Conservation (phyloP, 2,329 filamentous ascomycete genomes). For the Fusarium pseudoanthophilum region DNA sequence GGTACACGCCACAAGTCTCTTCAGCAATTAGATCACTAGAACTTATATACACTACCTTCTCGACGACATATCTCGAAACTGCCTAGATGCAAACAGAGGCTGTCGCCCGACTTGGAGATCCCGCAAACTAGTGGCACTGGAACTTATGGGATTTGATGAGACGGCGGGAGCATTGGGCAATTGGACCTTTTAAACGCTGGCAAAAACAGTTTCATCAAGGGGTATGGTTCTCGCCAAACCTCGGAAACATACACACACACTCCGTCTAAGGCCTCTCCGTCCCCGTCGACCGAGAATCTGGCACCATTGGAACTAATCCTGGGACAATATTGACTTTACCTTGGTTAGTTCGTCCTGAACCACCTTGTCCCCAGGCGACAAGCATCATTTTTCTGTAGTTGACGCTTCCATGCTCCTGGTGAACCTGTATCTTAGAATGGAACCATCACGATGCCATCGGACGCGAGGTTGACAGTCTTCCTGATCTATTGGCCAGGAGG, state of each 20-base stretch:
- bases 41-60: not conserved
- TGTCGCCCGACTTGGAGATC: too few relatives aligned
- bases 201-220: not conserved
- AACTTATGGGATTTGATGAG: not conserved
- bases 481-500: slow-evolving; percentile 17
- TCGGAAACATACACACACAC: not conserved
- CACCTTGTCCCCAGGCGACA: not conserved
- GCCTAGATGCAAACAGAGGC: not conserved
- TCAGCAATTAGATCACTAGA: not conserved
- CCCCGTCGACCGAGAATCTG: not conserved
- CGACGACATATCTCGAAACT: not conserved
- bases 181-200: not conserved
- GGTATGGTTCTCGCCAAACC: not conserved
- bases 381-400: not conserved
- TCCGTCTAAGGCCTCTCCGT: not conserved
- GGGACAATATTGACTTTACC: not conserved
- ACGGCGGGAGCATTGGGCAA: not conserved
- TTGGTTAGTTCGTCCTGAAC: not conserved
- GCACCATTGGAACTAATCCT: not conserved
- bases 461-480: not conserved
- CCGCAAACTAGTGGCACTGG: not conserved
- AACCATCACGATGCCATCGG: not conserved
- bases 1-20: not conserved
- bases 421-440: too few relatives aligned
- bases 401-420: not conserved